Evolutionary conservation across 192 early-diverging fungal species (phyloP), one percentile per base, ranked within the genome.

Genomic region (Coemansia sp.): DNA sequence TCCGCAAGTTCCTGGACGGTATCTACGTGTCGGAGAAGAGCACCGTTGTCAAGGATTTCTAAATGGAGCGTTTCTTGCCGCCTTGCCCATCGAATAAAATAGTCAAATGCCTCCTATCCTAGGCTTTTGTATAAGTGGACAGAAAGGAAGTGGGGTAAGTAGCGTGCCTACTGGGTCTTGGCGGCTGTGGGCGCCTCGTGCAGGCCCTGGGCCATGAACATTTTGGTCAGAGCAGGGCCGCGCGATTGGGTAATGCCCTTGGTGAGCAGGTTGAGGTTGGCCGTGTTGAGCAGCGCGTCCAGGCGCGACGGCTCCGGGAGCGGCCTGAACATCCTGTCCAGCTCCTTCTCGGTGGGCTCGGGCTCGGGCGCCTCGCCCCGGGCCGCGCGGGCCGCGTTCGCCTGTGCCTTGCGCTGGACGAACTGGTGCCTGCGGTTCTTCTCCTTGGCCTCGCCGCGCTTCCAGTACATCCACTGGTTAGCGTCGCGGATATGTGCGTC

Each of bases 1-100:
- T 98, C 84, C 90, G 95, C 82, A 98, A 98, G 84, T 92, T 95
- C 85, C 80, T 94, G 67, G 91, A 94, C 77, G 91, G 91, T 89
- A 84, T 94, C 85, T 94, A 92, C 84, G 85, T 94, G 47, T 92
- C 89, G 54, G 82, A 87, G 76, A 90, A 85, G 84, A 78, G 67
- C 26, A 70, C 52, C 52, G 47, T 87, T 68, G 83, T 77, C 58
- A 75, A 82, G 65, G 85, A 83, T 16, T 46, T 19, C 19, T 51
- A 41, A 28, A 28, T 13, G 4, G 47, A 3, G n/a, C 3, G 18
- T 3, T 32, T 7, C 17, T 8, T n/a, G n/a, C n/a, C n/a, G n/a
- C n/a, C n/a, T n/a, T n/a, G n/a, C n/a, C n/a, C n/a, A n/a, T 34
- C 27, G 22, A 49, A 42, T 52, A 42, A 41, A 46, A 33, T 13